phyloP scores from a whole-genome alignment of 306 rosid species.

The Rubus idaeus region DNA sequence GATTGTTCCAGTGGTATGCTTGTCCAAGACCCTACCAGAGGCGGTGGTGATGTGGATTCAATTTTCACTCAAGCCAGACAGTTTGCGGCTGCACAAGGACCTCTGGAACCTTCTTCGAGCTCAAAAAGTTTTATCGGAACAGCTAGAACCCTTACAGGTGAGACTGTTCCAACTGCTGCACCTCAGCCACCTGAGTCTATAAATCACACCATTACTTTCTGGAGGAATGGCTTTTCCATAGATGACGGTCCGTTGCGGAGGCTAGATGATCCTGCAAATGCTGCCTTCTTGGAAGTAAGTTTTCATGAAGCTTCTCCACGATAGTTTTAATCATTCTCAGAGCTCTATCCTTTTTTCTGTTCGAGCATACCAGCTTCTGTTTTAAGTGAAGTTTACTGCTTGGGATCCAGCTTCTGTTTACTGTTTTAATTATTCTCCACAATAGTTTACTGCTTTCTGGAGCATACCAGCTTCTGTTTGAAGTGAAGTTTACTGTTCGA shows the following conservation, averaged over 20 bases:
- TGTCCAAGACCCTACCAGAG: conserved; percentile 75
- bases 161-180: conserved; percentile 51
- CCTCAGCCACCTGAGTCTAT: conserved; percentile 52
- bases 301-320: conserved; percentile 6
- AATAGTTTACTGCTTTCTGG: neutral
- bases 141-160: conserved; percentile 86
- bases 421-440: neutral
- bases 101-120: conserved; percentile 50
- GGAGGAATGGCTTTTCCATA: conserved; percentile 89
- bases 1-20: conserved; percentile 79
- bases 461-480: neutral
- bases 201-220: conserved; percentile 62
- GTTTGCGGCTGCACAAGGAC: conserved; percentile 34
- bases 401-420: neutral
- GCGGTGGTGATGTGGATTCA: conserved; percentile 55
- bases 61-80: conserved; percentile 66
- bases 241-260: conserved; percentile 71
- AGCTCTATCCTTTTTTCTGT: neutral
- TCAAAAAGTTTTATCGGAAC: conserved; percentile 72
- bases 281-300: conserved; percentile 73
- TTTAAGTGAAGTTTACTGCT: neutral
- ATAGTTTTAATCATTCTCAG: neutral
- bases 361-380: neutral
- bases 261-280: conserved; percentile 81
- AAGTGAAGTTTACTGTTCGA: neutral